Percentiles rank a stretch among this genome's conserved stretches.
These are phyloP conservation scores for bread wheat (Triticum aestivum) DNA, from an alignment of 176 grass and related monocot genomes.

Conservation along the genomic window DNA sequence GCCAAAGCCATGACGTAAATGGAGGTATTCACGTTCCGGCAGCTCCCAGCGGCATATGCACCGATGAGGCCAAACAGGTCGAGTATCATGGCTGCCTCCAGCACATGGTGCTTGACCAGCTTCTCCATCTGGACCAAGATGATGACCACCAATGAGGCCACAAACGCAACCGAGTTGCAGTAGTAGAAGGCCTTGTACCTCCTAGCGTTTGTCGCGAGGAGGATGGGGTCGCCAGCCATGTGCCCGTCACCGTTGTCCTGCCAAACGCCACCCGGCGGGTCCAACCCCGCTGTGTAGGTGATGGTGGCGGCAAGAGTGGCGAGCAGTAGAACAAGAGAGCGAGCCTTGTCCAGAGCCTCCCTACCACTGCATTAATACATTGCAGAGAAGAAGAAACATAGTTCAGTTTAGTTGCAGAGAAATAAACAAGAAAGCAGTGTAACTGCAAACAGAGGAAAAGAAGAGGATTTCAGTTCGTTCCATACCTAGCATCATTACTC, in stretches of 20 bases:
- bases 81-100: slow-evolving; percentile 24
- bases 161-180: slow-evolving; percentile 47
- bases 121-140: slow-evolving; percentile 22
- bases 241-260: not conserved
- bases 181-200: slow-evolving; percentile 41
- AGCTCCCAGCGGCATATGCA: slow-evolving; percentile 25
- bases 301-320: slow-evolving; percentile 38
- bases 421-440: not conserved
- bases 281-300: slow-evolving; percentile 44
- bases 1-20: slow-evolving; percentile 20
- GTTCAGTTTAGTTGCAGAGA: not conserved
- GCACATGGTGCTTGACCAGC: not conserved
- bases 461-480: no score
- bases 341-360: not conserved
- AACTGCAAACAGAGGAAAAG: not conserved
- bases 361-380: not conserved
- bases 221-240: slow-evolving; percentile 7
- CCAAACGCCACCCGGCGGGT: slow-evolving; percentile 47
- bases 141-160: slow-evolving; percentile 37
- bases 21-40: not conserved
- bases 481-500: no score
- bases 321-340: slow-evolving; percentile 21
- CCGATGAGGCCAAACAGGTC: slow-evolving; percentile 43
- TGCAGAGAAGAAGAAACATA: not conserved
- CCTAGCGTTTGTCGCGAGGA: not conserved